Base-by-base conservation (phyloP, 2,329 filamentous ascomycete species). In the Colletotrichum salicis region DNA sequence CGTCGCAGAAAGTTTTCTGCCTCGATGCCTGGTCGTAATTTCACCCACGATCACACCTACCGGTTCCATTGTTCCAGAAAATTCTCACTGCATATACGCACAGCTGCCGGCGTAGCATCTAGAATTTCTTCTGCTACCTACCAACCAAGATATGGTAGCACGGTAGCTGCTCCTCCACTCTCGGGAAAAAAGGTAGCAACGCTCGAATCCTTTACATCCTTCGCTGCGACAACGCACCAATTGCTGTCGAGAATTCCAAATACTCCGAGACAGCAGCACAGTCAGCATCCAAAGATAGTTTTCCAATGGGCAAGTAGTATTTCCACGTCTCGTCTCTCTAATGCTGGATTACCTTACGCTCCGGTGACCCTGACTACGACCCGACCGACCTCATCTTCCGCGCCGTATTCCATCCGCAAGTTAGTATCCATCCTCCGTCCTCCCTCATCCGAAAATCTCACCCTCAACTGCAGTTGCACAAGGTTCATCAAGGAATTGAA, bases 401-500 rank as follows among this genome's bases (percentile, higher is more conserved):
- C 41, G 8, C 41, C 19, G 41, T 11, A 22, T 4, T 11, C 41
- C n/a, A 22, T 22, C n/a, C 41, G 1, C 33, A 12, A 35, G 33
- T 5, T 29, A 29, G 27, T 29, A 4, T 7, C n/a, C 19, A 8
- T 10, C 19, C 19, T 48, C 41, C 10, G 41, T 10, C 19, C 19
- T 48, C 19, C 19, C 15, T 10, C 19, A 22, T n/a, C 8, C 19
- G 3, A 7, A 19, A 48, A 10, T 19, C 8, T 48, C 19, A n/a
- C 19, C 7, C 41, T 48, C 31, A n/a, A 7, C 6, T 22, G 15
- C 10, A 33, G 48, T 15, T 24, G 24, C 11, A 54, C 27, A 4
- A 22, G 33, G 19, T n/a, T 10, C 4, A 7, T 29, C 33, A 71
- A 3, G 69, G 69, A 54, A 71, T 22, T 45, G 66, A 63, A 1